These are phyloP conservation scores for Tolypocladium cylindrosporum DNA, from an alignment of 2,329 filamentous ascomycete genomes.

Conservation along the genomic window DNA sequence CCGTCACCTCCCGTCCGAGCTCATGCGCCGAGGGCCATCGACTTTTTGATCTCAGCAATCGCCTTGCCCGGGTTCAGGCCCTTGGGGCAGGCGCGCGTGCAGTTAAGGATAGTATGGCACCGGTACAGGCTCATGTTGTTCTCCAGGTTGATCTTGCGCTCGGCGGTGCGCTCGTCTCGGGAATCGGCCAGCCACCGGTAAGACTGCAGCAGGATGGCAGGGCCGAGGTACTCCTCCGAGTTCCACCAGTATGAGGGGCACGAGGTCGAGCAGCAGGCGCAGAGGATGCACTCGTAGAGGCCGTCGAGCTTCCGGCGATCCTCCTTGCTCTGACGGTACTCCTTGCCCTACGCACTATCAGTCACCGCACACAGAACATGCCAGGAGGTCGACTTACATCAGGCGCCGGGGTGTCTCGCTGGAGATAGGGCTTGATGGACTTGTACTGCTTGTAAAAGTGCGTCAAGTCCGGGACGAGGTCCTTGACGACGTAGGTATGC, in stretches of 20 bases:
- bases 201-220: slow-evolving; percentile 90
- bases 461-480: slow-evolving; percentile 93
- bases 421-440: slow-evolving; percentile 97
- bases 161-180: slow-evolving; percentile 77
- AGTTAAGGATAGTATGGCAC: slow-evolving; percentile 99
- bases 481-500: slow-evolving; percentile 98
- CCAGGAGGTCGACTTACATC: slow-evolving; percentile 51
- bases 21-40: slow-evolving; percentile 54
- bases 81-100: slow-evolving; percentile 96
- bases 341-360: slow-evolving; percentile 57
- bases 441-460: slow-evolving; percentile 99
- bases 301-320: slow-evolving; percentile 96
- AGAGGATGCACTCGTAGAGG: slow-evolving; percentile 98
- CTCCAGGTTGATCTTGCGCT: slow-evolving; percentile 86
- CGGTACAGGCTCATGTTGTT: slow-evolving; percentile 99
- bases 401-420: slow-evolving; percentile 72
- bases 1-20: not conserved
- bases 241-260: slow-evolving; percentile 99
- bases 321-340: slow-evolving; percentile 81
- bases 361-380: not conserved
- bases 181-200: slow-evolving; percentile 97
- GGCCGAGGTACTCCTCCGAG: slow-evolving; percentile 94
- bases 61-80: slow-evolving; percentile 91
- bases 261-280: slow-evolving; percentile 96
- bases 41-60: slow-evolving; percentile 98